Percentiles rank a stretch among this genome's conserved stretches.
phyloP scores from a whole-genome alignment of 495 filamentous ascomycete genomes.

The Penicillium subrubescens region DNA sequence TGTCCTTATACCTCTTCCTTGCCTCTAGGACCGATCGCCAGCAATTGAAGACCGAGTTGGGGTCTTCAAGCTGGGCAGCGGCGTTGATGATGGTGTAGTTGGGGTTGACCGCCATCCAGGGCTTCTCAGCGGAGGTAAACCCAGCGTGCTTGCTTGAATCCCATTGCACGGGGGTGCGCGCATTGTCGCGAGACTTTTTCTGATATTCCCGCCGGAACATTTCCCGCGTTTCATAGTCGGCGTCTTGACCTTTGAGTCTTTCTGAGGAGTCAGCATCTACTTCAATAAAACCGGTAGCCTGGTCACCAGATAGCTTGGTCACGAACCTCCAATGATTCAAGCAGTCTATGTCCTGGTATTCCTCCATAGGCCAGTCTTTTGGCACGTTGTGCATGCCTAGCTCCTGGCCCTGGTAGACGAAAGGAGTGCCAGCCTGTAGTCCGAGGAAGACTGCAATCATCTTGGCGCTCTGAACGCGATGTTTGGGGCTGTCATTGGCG shows the following conservation, averaged over 20 bases:
- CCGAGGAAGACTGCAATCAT: constrained; percentile 57
- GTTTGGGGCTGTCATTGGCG: constrained; percentile 30
- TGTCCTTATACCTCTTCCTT: neutral
- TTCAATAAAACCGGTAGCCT: neutral
- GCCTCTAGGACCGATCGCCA: neutral
- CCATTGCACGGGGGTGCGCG: constrained; percentile 63
- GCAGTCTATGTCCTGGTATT: constrained; percentile 1
- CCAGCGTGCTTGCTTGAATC: constrained; percentile 48
- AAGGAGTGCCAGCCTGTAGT: constrained; percentile 60
- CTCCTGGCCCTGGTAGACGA: constrained; percentile 73
- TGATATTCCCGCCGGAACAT: constrained; percentile 17
- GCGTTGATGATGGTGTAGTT: constrained; percentile 50
- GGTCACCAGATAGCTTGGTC: neutral
- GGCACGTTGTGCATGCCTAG: constrained; percentile 40
- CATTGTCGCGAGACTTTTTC: constrained; percentile 56
- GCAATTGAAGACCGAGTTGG: constrained; percentile 4
- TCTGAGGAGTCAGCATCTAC: neutral
- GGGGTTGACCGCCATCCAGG: constrained; percentile 59
- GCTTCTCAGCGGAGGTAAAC: constrained; percentile 41
- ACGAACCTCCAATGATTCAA: constrained; percentile 4
- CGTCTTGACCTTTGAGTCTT: neutral
- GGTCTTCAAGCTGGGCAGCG: constrained; percentile 34
- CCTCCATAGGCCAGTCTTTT: neutral
- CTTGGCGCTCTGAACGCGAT: constrained; percentile 51
- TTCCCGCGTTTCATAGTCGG: neutral